Evolutionary conservation across 352 stramenopile species (phyloP).

Genomic region (Globisporangium okanoganense): DNA sequence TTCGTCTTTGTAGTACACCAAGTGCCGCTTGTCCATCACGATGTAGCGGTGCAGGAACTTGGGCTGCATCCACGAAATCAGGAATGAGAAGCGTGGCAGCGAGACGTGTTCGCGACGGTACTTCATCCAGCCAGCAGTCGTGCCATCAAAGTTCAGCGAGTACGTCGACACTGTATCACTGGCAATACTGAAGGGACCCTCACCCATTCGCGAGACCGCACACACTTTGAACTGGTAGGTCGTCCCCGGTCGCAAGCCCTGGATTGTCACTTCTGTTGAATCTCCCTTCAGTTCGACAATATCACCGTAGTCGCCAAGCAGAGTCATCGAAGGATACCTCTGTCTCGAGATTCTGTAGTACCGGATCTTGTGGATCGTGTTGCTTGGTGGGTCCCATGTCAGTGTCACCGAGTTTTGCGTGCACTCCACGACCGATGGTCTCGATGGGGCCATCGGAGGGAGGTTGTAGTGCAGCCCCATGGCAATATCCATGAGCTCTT

Average conservation of each 20-base stretch:
- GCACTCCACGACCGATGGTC: conserved; percentile 46
- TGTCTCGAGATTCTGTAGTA: conserved; percentile 81
- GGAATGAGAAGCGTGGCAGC: conserved; percentile 35
- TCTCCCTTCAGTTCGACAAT: conserved; percentile 71
- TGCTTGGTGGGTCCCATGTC: conserved; percentile 56
- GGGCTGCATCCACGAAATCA: conserved; percentile 65
- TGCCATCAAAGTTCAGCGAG: conserved; percentile 72
- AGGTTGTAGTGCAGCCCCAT: conserved; percentile 82
- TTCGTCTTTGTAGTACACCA: conserved; percentile 85
- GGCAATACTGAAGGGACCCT: conserved; percentile 74
- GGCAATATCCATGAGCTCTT: conserved; percentile 88
- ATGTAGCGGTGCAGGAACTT: conserved; percentile 84
- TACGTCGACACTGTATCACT: conserved; percentile 71
- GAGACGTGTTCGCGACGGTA: conserved; percentile 66
- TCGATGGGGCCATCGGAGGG: conserved; percentile 68
- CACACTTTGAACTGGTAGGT: conserved; percentile 87
- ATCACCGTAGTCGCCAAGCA: conserved; percentile 79
- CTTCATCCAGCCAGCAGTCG: conserved; percentile 85
- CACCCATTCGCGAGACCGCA: conserved; percentile 80
- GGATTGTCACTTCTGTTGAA: conserved; percentile 50
- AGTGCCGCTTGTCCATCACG: conserved; percentile 59
- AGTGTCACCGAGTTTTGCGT: conserved; percentile 78
- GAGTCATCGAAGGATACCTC: conserved; percentile 74
- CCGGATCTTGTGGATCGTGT: conserved; percentile 74
- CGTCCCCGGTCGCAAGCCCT: conserved; percentile 73